Conservation (phyloP, 2,329 filamentous ascomycete species). For the Pyrenochaeta sp. region DNA sequence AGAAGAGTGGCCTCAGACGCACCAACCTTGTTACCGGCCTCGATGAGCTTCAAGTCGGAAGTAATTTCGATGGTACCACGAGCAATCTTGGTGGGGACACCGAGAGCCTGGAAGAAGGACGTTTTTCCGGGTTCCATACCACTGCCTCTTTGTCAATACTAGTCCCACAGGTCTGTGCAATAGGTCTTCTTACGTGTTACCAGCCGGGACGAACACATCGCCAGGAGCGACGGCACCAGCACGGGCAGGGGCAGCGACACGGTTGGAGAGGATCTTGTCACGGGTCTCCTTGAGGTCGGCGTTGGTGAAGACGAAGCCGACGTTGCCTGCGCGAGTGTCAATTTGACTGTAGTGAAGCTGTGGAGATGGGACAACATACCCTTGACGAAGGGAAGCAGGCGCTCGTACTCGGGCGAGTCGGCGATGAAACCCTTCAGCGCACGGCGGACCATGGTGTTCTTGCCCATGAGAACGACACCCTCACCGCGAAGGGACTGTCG, state of each 20-base stretch:
- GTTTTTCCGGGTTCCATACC: slow-evolving; percentile 99
- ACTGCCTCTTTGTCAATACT: slow-evolving; percentile 34
- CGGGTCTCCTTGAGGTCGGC: slow-evolving; percentile 88
- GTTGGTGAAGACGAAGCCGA: slow-evolving; percentile 99
- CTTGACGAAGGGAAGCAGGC: slow-evolving; percentile 92
- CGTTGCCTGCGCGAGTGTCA: slow-evolving; percentile 69
- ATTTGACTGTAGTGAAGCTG: slow-evolving; percentile 9
- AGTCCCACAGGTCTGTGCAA: slow-evolving; percentile 1
- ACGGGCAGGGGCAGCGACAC: slow-evolving; percentile 96
- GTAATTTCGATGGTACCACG: slow-evolving; percentile 99
- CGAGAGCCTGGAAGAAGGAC: slow-evolving; percentile 99
- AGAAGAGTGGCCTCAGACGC: slow-evolving; percentile 98
- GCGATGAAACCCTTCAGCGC: slow-evolving; percentile 92
- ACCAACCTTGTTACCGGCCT: slow-evolving; percentile 92
- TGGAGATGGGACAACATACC: slow-evolving; percentile 55
- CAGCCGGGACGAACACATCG: slow-evolving; percentile 95
- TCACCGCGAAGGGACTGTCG: slow-evolving; percentile 87
- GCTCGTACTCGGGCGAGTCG: slow-evolving; percentile 97
- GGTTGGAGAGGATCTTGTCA: slow-evolving; percentile 95
- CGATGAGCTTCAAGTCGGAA: slow-evolving; percentile 95
- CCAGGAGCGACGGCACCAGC: slow-evolving; percentile 92
- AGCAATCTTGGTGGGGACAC: slow-evolving; percentile 99
- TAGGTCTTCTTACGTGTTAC: slow-evolving; percentile 74
- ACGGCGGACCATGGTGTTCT: slow-evolving; percentile 99
- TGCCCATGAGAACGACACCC: slow-evolving; percentile 98